Base-by-base conservation (phyloP, 352 stramenopile species). In the Phytophthora tubulina region DNA sequence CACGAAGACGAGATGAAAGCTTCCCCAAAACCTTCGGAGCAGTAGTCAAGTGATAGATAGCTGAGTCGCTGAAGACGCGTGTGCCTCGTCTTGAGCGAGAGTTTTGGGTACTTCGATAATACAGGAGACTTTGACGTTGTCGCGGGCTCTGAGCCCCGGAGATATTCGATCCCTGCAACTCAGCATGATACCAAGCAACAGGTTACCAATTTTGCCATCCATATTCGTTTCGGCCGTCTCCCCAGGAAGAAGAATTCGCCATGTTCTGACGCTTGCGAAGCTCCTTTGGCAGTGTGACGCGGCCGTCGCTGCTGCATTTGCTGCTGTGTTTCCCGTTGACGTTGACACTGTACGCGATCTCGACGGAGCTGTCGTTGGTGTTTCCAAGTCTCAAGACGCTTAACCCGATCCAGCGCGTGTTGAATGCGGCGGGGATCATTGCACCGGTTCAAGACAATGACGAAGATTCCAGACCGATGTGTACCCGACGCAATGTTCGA, bases 401-500 rank as follows among this genome's bases (percentile, higher is more conserved):
- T 1, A 50, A 45, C 39, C 30, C 21, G 13, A 48, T 54, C 6
- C 48, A 66, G 48, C 35, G 32, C 15, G 38, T 75, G 1, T 32
- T 70, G 15, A 35, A 68, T 35, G 35, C 50, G n/a, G 55, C 50
- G 10, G 51, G 31, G 32, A 38, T 33, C 31, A 50, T 39, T 17
- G 39, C 13, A 31, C 13, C 54, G 31, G n/a, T 33, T 54, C 42
- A 48, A 9, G 53, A 76, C 41, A 7, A 30, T 8, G 54, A 61
- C 51, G 35, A 58, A 32, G 33, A 31, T 41, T 39, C 54, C 39
- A 50, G n/a, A 35, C 42, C 38, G 42, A 21, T 13, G 61, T 70
- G 49, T 80, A 80, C 41, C 73, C 73, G 68, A 76, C 39, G 39
- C 48, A 3, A 52, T 80, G 5, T 72, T 80, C 17, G 42, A 63